phyloP scores from a whole-genome alignment of 768 basidiomycete species.

The Udeniomyces megalosporus region DNA sequence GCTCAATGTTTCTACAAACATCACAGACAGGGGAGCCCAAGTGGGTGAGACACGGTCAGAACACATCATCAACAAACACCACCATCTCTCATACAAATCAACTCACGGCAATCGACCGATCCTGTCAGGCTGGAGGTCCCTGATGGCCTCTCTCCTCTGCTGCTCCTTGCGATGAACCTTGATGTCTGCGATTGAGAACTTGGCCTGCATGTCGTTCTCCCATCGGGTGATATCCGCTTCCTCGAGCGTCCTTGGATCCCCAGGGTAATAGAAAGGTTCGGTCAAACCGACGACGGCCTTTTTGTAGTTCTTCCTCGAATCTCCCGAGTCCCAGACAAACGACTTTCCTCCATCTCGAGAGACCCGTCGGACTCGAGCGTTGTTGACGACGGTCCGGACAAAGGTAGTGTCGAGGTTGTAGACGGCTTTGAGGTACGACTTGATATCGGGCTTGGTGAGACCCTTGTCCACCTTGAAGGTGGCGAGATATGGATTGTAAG shows the following conservation, averaged over 20 bases:
- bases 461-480: conserved; percentile 77
- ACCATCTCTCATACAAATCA: too few species aligned
- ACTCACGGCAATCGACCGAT: too few species aligned
- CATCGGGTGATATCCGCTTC: conserved; percentile 21
- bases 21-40: too few species aligned
- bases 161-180: too few species aligned
- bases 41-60: too few species aligned
- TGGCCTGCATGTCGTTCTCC: conserved; percentile 18
- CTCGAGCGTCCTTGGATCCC: conserved; percentile 25
- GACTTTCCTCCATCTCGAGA: conserved; percentile 38
- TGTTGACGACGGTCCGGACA: conserved; percentile 60
- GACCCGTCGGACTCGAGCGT: neutral
- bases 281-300: conserved; percentile 79
- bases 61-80: too few species aligned
- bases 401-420: conserved; percentile 83
- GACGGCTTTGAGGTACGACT: conserved; percentile 64
- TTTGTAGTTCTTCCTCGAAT: conserved; percentile 47
- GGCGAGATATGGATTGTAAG: conserved; percentile 88
- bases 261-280: conserved; percentile 84
- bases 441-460: conserved; percentile 81
- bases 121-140: too few species aligned
- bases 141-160: too few species aligned
- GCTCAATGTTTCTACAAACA: too few species aligned
- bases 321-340: conserved; percentile 9
- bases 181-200: neutral